Conservation (phyloP, 139 green algal genomes). For the Dunaliella primolecta region DNA sequence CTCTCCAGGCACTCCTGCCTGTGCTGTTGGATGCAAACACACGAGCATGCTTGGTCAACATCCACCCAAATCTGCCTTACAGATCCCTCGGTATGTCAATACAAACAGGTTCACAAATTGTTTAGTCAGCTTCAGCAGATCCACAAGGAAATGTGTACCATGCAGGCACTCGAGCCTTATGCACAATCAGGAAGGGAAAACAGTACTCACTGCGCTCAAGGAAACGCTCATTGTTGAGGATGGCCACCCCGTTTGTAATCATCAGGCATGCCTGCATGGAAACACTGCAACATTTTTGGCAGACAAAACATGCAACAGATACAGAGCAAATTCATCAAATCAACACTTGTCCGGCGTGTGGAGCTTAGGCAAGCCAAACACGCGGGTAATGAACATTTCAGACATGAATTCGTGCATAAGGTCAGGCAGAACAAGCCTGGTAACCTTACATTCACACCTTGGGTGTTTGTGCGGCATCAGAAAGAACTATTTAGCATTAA, state of each 20-base stretch:
- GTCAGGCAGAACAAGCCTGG: neutral
- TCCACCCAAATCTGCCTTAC: no score
- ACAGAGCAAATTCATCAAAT: neutral
- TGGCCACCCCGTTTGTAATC: conserved; percentile 75
- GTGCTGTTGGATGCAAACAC: no score
- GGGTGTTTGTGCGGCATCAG: neutral
- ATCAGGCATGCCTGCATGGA: conserved; percentile 68
- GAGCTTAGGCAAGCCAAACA: no score
- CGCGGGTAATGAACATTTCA: neutral
- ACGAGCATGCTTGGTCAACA: no score
- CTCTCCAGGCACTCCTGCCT: no score
- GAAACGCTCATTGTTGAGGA: conserved; percentile 92
- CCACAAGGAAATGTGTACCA: no score
- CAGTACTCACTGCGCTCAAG: conserved; percentile 73
- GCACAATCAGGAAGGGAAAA: neutral
- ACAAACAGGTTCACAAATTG: no score
- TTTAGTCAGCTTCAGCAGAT: no score
- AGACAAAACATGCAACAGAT: neutral
- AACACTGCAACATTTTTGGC: neutral
- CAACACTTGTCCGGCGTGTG: no score
- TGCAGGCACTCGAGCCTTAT: no score
- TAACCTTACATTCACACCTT: neutral
- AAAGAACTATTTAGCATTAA: no score
- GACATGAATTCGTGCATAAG: neutral
- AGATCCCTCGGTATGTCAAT: no score